Conservation (phyloP, 1,284 basidiomycete species). For the Pascua sp. region DNA sequence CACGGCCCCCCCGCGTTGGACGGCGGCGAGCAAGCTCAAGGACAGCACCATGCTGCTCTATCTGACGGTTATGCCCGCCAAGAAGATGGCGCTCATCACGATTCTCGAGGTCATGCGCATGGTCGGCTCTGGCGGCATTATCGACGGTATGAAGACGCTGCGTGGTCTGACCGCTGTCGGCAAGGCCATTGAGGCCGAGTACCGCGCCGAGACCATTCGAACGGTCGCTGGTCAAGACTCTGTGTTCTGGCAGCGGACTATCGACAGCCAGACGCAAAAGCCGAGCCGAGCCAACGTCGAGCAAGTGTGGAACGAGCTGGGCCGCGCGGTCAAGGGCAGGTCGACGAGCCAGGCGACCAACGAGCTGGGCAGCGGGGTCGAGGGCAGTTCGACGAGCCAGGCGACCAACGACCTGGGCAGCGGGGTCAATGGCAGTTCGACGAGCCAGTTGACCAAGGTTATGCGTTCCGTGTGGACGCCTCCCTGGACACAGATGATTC, state of each 20-base stretch:
- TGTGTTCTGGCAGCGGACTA: slow-evolving; percentile 29
- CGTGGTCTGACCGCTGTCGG: slow-evolving; percentile 80
- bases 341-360: no score
- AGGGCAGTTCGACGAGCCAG: slow-evolving; percentile 22
- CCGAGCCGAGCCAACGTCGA: slow-evolving; percentile 27
- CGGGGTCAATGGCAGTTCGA: slow-evolving; percentile 44
- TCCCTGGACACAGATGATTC: slow-evolving; percentile 73
- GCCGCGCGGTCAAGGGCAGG: slow-evolving; percentile 55
- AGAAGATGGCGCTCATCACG: slow-evolving; percentile 81
- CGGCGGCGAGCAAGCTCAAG: slow-evolving; percentile 22
- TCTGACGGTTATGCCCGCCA: slow-evolving; percentile 68
- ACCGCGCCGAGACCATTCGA: slow-evolving; percentile 76
- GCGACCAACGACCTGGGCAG: no score
- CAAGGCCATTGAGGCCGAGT: slow-evolving; percentile 80
- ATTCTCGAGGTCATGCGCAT: slow-evolving; percentile 88
- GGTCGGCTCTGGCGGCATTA: slow-evolving; percentile 69
- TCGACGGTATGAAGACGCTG: slow-evolving; percentile 86
- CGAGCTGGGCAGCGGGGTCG: not conserved
- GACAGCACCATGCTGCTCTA: slow-evolving; percentile 53
- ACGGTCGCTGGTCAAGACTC: slow-evolving; percentile 50
- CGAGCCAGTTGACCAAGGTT: slow-evolving; percentile 64
- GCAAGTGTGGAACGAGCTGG: slow-evolving; percentile 42
- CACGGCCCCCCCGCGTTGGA: slow-evolving; percentile 12
- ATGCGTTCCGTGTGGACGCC: slow-evolving; percentile 66
- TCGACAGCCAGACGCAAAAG: slow-evolving; percentile 36